Evolutionary conservation across 139 green algal genomes (phyloP).

Genomic region (Desmodesmus armatus): DNA sequence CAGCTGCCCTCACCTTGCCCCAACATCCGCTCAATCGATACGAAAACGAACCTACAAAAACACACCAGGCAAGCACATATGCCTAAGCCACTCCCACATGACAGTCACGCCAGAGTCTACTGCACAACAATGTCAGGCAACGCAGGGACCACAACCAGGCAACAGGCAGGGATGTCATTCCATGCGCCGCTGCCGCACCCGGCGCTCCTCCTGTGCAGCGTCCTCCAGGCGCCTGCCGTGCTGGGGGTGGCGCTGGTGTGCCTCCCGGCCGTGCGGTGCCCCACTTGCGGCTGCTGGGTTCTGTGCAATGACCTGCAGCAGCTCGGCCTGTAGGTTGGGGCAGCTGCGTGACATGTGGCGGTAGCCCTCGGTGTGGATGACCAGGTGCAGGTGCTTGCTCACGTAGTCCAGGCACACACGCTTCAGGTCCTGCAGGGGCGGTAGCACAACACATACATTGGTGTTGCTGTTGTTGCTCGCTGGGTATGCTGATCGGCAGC

Average conservation of each 20-base stretch:
- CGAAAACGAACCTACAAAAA: no score
- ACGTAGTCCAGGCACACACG: constrained; percentile 95
- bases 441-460: no score
- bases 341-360: constrained; percentile 91
- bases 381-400: constrained; percentile 83
- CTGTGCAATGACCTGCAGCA: constrained; percentile 63
- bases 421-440: constrained; percentile 75
- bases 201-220: constrained; percentile 34
- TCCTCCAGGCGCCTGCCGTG: constrained; percentile 2
- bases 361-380: constrained; percentile 96
- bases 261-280: not conserved
- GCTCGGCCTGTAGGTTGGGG: constrained; percentile 88
- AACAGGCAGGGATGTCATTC: constrained; percentile 7
- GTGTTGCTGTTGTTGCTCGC: no score
- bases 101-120: not conserved
- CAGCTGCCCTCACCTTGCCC: no score
- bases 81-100: not conserved
- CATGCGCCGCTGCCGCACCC: constrained; percentile 50
- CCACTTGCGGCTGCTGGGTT: constrained; percentile 8
- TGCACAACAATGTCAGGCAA: no score
- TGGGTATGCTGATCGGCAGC: no score
- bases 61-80: not conserved
- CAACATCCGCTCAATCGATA: no score
- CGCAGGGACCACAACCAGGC: not conserved
- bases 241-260: not conserved